A percentile compares a stretch with the other conserved stretches of the same genome.
These are phyloP conservation scores for Boletus albobrunnescens DNA, from an alignment of 1,284 basidiomycete species.

Conservation along the genomic window DNA sequence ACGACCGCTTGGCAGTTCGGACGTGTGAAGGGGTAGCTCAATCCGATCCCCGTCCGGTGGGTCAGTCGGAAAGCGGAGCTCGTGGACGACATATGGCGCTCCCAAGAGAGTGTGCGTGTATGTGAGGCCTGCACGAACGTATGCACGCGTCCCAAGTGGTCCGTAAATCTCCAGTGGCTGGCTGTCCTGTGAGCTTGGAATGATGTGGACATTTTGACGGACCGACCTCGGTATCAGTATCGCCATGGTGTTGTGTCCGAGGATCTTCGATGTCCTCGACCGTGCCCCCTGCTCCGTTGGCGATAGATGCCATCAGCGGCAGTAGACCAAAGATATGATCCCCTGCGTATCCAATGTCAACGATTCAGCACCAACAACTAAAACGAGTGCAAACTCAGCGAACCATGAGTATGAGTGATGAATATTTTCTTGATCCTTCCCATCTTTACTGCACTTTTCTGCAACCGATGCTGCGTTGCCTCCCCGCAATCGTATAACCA, in stretches of 20 bases:
- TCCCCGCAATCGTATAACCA: slow-evolving; percentile 93
- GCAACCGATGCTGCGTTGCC: slow-evolving; percentile 80
- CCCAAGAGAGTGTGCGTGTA: slow-evolving; percentile 72
- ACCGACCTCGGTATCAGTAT: slow-evolving; percentile 32
- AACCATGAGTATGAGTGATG: slow-evolving; percentile 90
- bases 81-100: slow-evolving; percentile 83
- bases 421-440: slow-evolving; percentile 83
- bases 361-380: no score
- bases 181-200: slow-evolving; percentile 4
- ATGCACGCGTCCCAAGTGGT: slow-evolving; percentile 79
- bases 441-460: slow-evolving; percentile 69
- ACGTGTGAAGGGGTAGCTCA: slow-evolving; percentile 43
- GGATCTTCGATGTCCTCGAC: slow-evolving; percentile 59
- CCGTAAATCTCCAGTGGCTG: slow-evolving; percentile 84
- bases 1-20: slow-evolving; percentile 61
- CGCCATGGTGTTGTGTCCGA: slow-evolving; percentile 36
- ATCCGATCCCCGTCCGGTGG: slow-evolving; percentile 47
- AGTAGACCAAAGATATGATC: slow-evolving; percentile 84
- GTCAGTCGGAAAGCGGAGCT: slow-evolving; percentile 66
- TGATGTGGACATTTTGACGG: background rate
- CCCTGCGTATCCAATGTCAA: slow-evolving; percentile 41
- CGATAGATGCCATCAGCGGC: slow-evolving; percentile 63
- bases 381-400: slow-evolving; percentile 1
- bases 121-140: slow-evolving; percentile 69
- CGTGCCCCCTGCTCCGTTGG: slow-evolving; percentile 68